These are phyloP conservation scores for Heterobasidion parviporum DNA, from an alignment of 1,284 basidiomycete genomes.

Conservation along the genomic window DNA sequence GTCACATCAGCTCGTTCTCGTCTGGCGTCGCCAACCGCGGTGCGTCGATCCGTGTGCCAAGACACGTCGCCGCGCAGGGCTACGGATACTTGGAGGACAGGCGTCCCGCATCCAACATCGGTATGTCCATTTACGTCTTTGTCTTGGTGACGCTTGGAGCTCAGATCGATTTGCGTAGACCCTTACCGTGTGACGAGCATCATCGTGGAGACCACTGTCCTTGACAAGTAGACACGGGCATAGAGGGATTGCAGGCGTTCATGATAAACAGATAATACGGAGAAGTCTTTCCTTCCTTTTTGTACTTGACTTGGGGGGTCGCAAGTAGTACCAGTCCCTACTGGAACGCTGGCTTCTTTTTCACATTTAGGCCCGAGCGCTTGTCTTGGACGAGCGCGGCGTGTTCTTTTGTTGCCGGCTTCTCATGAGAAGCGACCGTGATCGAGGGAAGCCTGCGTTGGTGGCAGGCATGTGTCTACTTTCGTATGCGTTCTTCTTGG, in stretches of 20 bases:
- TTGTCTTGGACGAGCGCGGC: no score
- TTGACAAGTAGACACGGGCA: constrained; percentile 40
- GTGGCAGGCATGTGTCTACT: no score
- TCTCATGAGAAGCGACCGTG: no score
- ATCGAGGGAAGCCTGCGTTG: no score
- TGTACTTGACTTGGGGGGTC: not conserved
- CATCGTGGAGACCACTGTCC: constrained; percentile 86
- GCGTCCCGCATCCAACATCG: constrained; percentile 96
- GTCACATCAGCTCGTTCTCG: constrained; percentile 88
- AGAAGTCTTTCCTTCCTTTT: not conserved
- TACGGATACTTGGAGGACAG: constrained; percentile 96
- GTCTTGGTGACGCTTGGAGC: constrained; percentile 3
- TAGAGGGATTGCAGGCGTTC: not conserved
- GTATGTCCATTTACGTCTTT: constrained; percentile 38
- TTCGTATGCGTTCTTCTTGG: no score
- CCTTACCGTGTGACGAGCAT: constrained; percentile 86
- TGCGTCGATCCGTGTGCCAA: constrained; percentile 90
- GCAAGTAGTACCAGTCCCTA: not conserved
- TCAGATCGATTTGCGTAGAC: constrained; percentile 36
- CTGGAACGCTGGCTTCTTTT: no score
- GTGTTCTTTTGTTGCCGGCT: no score
- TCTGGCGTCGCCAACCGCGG: constrained; percentile 97
- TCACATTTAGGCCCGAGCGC: no score
- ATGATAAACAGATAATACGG: not conserved
- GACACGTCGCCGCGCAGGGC: constrained; percentile 88